Percentiles rank a stretch among this genome's conserved stretches.
Evolutionary conservation across 2,329 filamentous ascomycete genomes (phyloP).

Genomic region (Cadophora gregata): DNA sequence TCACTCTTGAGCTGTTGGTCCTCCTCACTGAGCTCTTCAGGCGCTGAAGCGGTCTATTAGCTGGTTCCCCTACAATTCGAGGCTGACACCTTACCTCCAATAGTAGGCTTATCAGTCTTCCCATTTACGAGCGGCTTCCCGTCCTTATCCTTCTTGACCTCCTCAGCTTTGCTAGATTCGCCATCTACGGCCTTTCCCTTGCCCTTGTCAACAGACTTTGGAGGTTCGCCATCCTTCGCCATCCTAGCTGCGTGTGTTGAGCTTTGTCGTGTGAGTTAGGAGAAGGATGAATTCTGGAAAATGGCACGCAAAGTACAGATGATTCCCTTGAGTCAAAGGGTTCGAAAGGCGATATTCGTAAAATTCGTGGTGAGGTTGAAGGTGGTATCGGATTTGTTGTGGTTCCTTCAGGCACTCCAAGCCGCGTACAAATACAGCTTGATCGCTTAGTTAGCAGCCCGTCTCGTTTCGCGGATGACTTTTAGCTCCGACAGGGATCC

Average conservation of each 20-base stretch:
- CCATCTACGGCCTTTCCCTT: slow-evolving; percentile 86
- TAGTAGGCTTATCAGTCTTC: slow-evolving; percentile 72
- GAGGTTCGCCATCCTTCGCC: slow-evolving; percentile 92
- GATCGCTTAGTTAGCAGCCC: too few species aligned
- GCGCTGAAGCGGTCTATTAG: slow-evolving; percentile 49
- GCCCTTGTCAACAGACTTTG: slow-evolving; percentile 88
- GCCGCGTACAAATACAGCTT: slow-evolving; percentile 42
- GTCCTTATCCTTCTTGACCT: slow-evolving; percentile 68
- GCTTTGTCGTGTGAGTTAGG: slow-evolving; percentile 12
- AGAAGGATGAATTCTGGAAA: slow-evolving; percentile 18
- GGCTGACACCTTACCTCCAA: slow-evolving; percentile 46
- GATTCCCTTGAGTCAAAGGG: slow-evolving; percentile 16
- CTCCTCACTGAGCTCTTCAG: slow-evolving; percentile 95
- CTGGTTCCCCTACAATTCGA: slow-evolving; percentile 26
- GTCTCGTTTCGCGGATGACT: too few species aligned
- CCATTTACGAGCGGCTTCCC: slow-evolving; percentile 74
- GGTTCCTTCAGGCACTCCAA: slow-evolving; percentile 38
- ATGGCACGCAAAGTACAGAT: background rate
- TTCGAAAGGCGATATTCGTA: slow-evolving; percentile 37
- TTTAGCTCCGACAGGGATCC: slow-evolving; percentile 34
- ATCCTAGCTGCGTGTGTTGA: slow-evolving; percentile 54
- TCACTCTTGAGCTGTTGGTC: slow-evolving; percentile 98
- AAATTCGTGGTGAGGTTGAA: slow-evolving; percentile 37
- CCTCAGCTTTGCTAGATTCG: slow-evolving; percentile 65
- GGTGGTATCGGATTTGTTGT: slow-evolving; percentile 26